These are phyloP conservation scores for Rubroshorea leprosula DNA, from an alignment of 345 rosid species.

Conservation along the genomic window DNA sequence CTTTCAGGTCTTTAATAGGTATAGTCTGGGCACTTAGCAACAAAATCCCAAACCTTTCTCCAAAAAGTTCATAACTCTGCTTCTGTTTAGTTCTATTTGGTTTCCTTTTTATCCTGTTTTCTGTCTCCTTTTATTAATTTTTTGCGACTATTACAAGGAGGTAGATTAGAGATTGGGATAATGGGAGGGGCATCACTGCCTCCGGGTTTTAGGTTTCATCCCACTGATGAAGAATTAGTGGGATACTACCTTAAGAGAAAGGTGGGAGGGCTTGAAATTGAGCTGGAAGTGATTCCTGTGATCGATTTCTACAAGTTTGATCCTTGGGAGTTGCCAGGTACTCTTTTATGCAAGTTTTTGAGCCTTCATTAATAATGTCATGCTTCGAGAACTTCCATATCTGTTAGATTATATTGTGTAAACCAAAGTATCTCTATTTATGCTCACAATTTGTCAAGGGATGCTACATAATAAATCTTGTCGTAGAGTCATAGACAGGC, in stretches of 20 bases:
- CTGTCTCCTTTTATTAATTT: conserved; percentile 5
- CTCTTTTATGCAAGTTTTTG: background rate
- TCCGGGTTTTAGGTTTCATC: conserved; percentile 92
- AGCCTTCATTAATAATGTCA: background rate
- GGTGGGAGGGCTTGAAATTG: conserved; percentile 60
- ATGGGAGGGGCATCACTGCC: conserved; percentile 74
- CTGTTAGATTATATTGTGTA: background rate
- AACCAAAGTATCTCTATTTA: background rate
- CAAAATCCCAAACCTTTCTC: background rate
- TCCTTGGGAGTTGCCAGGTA: conserved; percentile 96
- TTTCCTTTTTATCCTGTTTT: conserved; percentile 8
- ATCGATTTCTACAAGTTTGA: conserved; percentile 84
- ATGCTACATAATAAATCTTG: no score
- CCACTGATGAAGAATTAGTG: conserved; percentile 80
- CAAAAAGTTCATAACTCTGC: conserved; percentile 1
- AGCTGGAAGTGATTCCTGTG: conserved; percentile 81
- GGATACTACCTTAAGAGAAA: conserved; percentile 80
- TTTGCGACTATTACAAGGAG: background rate
- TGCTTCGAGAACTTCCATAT: background rate
- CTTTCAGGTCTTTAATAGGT: conserved; percentile 59
- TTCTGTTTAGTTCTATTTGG: conserved; percentile 10
- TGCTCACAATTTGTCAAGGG: no score
- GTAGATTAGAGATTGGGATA: conserved; percentile 3
- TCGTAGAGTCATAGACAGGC: no score
- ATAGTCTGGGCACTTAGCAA: conserved; percentile 40